Evolutionary conservation across 176 grass and related monocot genomes (phyloP).

Genomic region (Avena sativa): DNA sequence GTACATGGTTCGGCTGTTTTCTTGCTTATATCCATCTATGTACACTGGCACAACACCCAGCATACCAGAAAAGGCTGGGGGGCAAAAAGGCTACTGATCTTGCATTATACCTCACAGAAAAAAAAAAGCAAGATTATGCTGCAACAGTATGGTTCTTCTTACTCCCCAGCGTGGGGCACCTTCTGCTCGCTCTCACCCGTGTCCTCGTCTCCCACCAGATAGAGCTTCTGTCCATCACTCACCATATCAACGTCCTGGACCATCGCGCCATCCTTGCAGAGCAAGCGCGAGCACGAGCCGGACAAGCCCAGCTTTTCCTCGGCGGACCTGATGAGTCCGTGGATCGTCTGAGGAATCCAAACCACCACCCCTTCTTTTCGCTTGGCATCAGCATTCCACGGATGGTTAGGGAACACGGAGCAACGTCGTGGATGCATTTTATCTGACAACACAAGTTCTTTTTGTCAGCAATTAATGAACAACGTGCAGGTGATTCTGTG

Average conservation of each 20-base stretch:
- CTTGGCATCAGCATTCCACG: conserved; percentile 51
- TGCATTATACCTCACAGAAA: not conserved
- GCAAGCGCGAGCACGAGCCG: conserved; percentile 46
- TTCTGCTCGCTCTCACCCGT: conserved; percentile 5
- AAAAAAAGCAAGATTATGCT: too few relatives aligned
- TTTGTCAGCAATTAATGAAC: not conserved
- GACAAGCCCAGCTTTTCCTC: conserved; percentile 62
- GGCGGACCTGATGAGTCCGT: conserved; percentile 61
- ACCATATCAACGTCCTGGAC: conserved; percentile 67
- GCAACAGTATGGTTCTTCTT: not conserved
- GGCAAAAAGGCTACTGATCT: too few relatives aligned
- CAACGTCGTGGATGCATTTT: conserved; percentile 71
- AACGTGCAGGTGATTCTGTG: not conserved
- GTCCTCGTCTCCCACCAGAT: conserved; percentile 58
- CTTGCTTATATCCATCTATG: not conserved
- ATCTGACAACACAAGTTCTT: conserved; percentile 42
- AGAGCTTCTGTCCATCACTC: conserved; percentile 69
- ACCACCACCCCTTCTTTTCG: conserved; percentile 71
- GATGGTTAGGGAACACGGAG: conserved; percentile 81
- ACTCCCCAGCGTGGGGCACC: too few relatives aligned
- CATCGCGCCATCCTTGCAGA: conserved; percentile 70
- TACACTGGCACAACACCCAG: conserved; percentile 13
- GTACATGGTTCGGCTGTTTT: not conserved
- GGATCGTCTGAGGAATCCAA: conserved; percentile 75
- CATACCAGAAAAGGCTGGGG: not conserved